These are phyloP conservation scores for Coemansia sp. DNA, from an alignment of 192 early-diverging fungal genomes.

Conservation along the genomic window DNA sequence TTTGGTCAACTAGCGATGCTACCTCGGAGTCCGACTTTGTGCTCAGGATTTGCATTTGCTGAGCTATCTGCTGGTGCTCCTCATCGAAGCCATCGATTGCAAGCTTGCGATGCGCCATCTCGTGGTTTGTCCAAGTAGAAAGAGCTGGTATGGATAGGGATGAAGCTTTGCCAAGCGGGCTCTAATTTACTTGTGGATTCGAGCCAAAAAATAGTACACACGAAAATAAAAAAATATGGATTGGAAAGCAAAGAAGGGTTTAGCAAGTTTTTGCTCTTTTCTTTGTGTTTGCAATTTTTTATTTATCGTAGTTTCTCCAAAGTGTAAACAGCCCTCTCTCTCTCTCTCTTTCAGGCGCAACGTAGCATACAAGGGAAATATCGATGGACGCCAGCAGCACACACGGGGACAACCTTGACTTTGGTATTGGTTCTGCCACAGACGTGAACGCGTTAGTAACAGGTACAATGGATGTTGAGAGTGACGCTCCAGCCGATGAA, in stretches of 20 bases:
- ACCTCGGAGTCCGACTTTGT: conserved; percentile 26
- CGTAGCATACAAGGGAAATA: neutral
- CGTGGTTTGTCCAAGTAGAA: neutral
- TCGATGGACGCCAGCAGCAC: neutral
- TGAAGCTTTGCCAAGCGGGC: too few relatives aligned
- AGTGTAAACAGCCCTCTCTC: neutral
- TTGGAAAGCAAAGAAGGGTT: neutral
- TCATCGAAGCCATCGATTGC: conserved; percentile 40
- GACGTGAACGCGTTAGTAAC: neutral
- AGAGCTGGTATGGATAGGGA: too few relatives aligned
- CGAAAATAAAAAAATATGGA: neutral
- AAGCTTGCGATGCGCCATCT: conserved; percentile 49
- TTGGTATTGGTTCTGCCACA: neutral
- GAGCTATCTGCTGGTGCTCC: conserved; percentile 32
- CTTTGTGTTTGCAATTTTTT: neutral
- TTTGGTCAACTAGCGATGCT: conserved; percentile 32
- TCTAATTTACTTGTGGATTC: neutral
- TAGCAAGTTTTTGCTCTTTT: neutral
- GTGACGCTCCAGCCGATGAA: neutral
- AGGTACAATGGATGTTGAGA: conserved; percentile 11
- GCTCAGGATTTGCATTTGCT: conserved; percentile 46
- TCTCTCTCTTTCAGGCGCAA: neutral
- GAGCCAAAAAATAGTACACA: neutral
- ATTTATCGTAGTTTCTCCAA: neutral
- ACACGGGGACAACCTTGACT: neutral